phyloP scores from a whole-genome alignment of 2,329 filamentous ascomycete genomes.

The Calycina herbarum region DNA sequence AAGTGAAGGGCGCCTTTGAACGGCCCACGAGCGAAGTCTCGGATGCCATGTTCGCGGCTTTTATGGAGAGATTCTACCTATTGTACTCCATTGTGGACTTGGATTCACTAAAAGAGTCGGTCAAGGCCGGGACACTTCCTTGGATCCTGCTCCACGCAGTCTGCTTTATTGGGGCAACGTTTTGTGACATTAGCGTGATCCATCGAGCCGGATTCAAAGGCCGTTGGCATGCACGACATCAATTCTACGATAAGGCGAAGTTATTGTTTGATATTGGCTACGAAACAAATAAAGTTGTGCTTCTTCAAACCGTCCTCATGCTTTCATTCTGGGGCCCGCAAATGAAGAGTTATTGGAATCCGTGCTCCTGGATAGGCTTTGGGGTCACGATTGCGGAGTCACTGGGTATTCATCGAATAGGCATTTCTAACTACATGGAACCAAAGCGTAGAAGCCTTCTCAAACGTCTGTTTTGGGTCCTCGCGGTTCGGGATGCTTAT shows the following conservation, averaged over 20 bases:
- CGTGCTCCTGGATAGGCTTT: conserved; percentile 15
- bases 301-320: conserved; percentile 17
- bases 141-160: conserved; percentile 17
- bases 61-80: conserved; percentile 16
- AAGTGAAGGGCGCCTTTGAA: conserved; percentile 17
- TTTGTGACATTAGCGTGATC: conserved; percentile 17
- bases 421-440: conserved; percentile 14
- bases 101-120: conserved; percentile 12
- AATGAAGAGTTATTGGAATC: conserved; percentile 17
- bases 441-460: conserved; percentile 13
- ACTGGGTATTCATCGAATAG: conserved; percentile 14
- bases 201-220: conserved; percentile 18
- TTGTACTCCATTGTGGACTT: conserved; percentile 17
- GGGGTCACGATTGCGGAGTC: conserved; percentile 18
- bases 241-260: conserved; percentile 18
- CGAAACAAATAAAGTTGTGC: conserved; percentile 16
- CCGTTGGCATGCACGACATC: conserved; percentile 15
- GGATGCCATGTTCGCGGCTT: conserved; percentile 12
- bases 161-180: conserved; percentile 17
- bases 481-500: conserved; percentile 16
- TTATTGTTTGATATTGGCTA: conserved; percentile 17
- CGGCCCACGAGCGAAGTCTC: conserved; percentile 10
- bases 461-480: conserved; percentile 15
- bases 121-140: conserved; percentile 14
- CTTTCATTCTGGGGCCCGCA: conserved; percentile 17